Base-by-base conservation (phyloP, 2,329 filamentous ascomycete species). In the Ceratocystis lukuohia region DNA sequence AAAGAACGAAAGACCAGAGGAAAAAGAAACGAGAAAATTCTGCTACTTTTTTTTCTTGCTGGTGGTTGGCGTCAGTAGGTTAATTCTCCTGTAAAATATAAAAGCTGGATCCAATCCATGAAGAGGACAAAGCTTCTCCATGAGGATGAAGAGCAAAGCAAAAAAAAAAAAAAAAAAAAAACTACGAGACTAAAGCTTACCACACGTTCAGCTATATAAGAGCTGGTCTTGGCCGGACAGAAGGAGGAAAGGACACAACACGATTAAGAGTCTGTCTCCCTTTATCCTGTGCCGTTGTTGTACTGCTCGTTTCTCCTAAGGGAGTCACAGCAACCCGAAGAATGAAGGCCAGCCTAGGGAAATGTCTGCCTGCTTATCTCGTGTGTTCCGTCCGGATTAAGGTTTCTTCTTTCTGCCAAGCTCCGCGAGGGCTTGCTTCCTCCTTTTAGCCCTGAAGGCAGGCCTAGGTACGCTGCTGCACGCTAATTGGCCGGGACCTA, bases 21-120 rank as follows among this genome's bases (percentile, higher is more conserved):
- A 33, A 33, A n/a, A 28, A 57, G 8, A 53, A n/a, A 8, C 6
- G 6, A 53, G 48, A 12, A 7, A 53, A 53, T 20, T 20, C 37
- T 41, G 12, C n/a, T 53, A 20, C 5, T 17, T 25, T 33, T 8
- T 33, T 30, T 20, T n/a, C 17, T 37, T 59, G 5, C 56, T 59
- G 30, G 17, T 41, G 7, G 56, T 59, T 59, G 56, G 56, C 28
- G 56, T 59, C 56, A 59, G 56, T 59, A 22, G 33, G 56, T 57
- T 7, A 57, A 8, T 33, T 30, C 10, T 37, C 33, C 33, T 37
- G 33, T 15, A 5, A 41, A 41, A 15, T 37, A 17, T 0, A 57
- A 57, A 28, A 33, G 53, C 22, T n/a, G 22, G 15, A 59, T 37
- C 28, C 17, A 15, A 59, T 6, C 17, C 7, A n/a, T 6, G 12